These are phyloP conservation scores for Aspergillus leporis DNA, from an alignment of 495 filamentous ascomycete genomes.

Conservation along the genomic window DNA sequence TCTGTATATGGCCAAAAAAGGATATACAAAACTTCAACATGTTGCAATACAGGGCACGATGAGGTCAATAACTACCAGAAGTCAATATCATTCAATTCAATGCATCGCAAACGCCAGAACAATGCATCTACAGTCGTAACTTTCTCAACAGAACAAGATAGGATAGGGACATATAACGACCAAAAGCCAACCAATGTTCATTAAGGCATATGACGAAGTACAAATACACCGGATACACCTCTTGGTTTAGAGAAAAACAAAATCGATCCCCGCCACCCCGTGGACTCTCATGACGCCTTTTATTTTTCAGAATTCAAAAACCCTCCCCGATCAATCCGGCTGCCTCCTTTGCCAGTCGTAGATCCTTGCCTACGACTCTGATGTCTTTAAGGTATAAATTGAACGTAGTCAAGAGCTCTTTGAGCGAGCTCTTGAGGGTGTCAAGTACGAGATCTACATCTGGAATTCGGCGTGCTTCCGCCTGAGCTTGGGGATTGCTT, in stretches of 20 bases:
- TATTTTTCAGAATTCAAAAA: constrained; percentile 5
- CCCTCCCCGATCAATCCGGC: constrained; percentile 41
- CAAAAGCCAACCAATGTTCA: not conserved
- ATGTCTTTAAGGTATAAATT: constrained; percentile 67
- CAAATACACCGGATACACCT: constrained; percentile 1
- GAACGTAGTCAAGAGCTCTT: constrained; percentile 64
- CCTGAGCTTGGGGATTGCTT: constrained; percentile 41
- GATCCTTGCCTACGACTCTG: constrained; percentile 62
- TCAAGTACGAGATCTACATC: constrained; percentile 65
- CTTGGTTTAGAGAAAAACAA: constrained; percentile 10
- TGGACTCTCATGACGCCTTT: not conserved
- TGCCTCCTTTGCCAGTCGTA: constrained; percentile 68
- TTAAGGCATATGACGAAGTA: not conserved
- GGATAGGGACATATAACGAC: not conserved
- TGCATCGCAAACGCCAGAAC: constrained; percentile 17
- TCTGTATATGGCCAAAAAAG: constrained; percentile 4
- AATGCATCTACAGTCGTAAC: constrained; percentile 19
- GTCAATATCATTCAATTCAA: not conserved
- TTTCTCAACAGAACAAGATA: not conserved
- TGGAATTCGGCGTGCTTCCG: constrained; percentile 40
- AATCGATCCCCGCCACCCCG: not conserved
- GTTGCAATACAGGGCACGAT: not conserved
- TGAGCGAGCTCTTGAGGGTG: constrained; percentile 59
- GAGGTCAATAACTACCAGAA: not conserved
- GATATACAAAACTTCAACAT: constrained; percentile 1